phyloP scores from a whole-genome alignment of 345 rosid species.

The Diplotaxis tenuifolia region DNA sequence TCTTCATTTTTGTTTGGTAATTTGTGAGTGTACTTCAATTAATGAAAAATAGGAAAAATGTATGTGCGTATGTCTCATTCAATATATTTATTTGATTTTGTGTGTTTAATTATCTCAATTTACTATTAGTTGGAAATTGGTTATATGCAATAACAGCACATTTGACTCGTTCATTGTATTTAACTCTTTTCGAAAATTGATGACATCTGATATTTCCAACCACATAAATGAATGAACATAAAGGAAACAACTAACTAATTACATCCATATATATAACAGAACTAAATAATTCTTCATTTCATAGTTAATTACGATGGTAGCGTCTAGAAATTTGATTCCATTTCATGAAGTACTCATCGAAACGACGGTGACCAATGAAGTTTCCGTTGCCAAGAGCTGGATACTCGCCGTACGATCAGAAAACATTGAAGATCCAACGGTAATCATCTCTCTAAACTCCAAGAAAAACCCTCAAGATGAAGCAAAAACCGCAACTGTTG shows the following conservation, averaged over 20 bases:
- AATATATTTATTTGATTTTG: neutral
- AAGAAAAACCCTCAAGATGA: conserved; percentile 12
- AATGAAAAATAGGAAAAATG: conserved; percentile 20
- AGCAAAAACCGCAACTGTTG: conserved; percentile 16
- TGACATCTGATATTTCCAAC: neutral
- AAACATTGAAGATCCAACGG: conserved; percentile 16
- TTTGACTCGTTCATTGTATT: conserved; percentile 17
- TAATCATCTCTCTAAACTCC: conserved; percentile 19
- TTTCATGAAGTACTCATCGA: conserved; percentile 11
- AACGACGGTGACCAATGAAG: conserved; percentile 32
- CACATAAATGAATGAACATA: conserved; percentile 13
- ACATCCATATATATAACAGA: neutral
- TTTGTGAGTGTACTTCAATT: conserved; percentile 16
- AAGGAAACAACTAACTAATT: neutral
- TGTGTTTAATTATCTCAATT: neutral
- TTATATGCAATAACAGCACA: neutral
- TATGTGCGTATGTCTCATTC: neutral
- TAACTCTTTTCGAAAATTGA: neutral
- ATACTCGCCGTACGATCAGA: conserved; percentile 16
- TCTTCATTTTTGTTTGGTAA: conserved; percentile 6
- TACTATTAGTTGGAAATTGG: neutral
- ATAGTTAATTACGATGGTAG: conserved; percentile 15
- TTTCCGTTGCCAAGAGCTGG: conserved; percentile 25
- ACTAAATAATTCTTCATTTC: neutral
- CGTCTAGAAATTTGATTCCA: neutral